Evolutionary conservation across 2,329 filamentous ascomycete species (phyloP).

Genomic region (Aspergillus pseudoviridinutans): DNA sequence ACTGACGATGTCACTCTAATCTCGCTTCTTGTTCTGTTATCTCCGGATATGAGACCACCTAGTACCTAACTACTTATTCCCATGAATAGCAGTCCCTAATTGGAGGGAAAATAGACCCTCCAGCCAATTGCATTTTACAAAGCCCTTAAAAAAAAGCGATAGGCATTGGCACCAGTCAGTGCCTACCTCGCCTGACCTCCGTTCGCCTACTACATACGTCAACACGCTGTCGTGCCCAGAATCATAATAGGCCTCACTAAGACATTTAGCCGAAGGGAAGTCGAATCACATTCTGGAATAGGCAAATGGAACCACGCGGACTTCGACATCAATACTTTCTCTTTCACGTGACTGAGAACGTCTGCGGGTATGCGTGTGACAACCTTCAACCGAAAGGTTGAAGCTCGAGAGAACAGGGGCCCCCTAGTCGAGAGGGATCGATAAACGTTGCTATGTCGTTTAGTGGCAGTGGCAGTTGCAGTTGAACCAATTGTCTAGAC

Average conservation of each 20-base stretch:
- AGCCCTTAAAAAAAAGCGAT: too few species aligned
- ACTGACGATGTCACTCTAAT: background rate
- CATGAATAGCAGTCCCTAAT: background rate
- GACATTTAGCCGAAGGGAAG: background rate
- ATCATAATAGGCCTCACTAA: background rate
- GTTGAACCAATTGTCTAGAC: background rate
- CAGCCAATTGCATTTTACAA: background rate
- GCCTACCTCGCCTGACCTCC: background rate
- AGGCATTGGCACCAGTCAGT: background rate
- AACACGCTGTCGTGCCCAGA: background rate
- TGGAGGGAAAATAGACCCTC: background rate
- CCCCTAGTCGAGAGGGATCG: background rate
- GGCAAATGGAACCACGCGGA: background rate
- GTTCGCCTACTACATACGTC: background rate
- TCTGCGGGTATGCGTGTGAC: slow-evolving; percentile 18
- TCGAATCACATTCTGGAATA: background rate
- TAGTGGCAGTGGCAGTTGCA: background rate
- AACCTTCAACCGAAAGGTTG: background rate
- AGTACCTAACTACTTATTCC: background rate
- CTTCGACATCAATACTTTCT: background rate
- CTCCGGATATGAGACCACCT: background rate
- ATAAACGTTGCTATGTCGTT: background rate
- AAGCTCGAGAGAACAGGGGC: background rate
- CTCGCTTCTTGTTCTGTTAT: background rate
- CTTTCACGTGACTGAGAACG: slow-evolving; percentile 15